These are phyloP conservation scores for Scedosporium aurantiacum DNA, from an alignment of 2,329 filamentous ascomycete genomes.

Conservation along the genomic window DNA sequence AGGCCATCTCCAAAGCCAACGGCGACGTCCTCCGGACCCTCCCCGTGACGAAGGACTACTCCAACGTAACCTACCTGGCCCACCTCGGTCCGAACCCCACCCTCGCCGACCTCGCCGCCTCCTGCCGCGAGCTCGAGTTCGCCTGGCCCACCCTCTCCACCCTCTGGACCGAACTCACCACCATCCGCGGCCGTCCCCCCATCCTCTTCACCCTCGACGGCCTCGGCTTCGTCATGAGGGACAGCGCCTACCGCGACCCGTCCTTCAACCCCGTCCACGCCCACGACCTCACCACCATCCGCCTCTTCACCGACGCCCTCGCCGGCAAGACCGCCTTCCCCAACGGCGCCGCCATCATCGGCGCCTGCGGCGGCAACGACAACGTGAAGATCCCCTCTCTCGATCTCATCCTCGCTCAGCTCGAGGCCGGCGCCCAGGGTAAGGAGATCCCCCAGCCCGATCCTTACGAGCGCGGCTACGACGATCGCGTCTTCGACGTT, in stretches of 20 bases:
- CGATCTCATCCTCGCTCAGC: constrained; percentile 53
- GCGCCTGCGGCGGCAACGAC: constrained; percentile 64
- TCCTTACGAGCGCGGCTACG: constrained; percentile 45
- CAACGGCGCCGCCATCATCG: constrained; percentile 73
- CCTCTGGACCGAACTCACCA: constrained; percentile 65
- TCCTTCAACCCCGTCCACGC: constrained; percentile 69
- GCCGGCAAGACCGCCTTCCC: constrained; percentile 43
- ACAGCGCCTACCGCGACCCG: constrained; percentile 63
- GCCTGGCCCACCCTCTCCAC: constrained; percentile 74
- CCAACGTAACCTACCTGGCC: constrained; percentile 29
- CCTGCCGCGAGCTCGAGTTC: constrained; percentile 62
- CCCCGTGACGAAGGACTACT: constrained; percentile 32
- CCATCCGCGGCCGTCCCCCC: constrained; percentile 36
- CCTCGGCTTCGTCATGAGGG: constrained; percentile 68
- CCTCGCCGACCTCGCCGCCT: constrained; percentile 58
- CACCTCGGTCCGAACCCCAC: constrained; percentile 51
- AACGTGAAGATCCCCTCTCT: constrained; percentile 52
- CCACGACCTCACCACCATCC: constrained; percentile 69
- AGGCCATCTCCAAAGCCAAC: constrained; percentile 64
- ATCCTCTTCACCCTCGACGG: constrained; percentile 72
- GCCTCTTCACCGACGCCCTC: constrained; percentile 64
- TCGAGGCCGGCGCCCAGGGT: constrained; percentile 31
- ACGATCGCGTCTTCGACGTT: constrained; percentile 42
- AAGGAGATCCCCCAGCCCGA: constrained; percentile 30
- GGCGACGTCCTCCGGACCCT: constrained; percentile 45